Evolutionary conservation across 140 eudicot species (phyloP).

Genomic region (Bidens hawaiensis): DNA sequence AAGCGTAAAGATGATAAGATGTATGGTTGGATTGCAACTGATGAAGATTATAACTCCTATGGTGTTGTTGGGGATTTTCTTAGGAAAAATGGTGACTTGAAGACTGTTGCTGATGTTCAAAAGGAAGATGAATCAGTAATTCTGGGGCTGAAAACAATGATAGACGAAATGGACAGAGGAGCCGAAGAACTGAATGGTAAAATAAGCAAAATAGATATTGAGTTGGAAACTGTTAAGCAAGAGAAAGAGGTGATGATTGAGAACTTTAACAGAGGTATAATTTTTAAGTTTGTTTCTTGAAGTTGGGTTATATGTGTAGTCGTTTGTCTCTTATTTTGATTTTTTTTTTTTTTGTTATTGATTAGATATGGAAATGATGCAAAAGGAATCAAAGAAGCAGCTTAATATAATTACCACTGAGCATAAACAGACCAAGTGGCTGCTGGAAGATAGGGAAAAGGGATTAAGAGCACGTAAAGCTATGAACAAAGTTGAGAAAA

Average conservation of each 20-base stretch:
- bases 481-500: no score
- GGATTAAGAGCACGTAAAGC: constrained; percentile 43
- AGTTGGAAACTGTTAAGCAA: constrained; percentile 31
- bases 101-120: constrained; percentile 51
- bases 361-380: constrained; percentile 47
- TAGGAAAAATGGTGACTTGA: constrained; percentile 58
- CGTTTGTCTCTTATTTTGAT: background rate
- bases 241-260: constrained; percentile 53
- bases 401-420: constrained; percentile 34
- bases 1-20: constrained; percentile 44
- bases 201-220: constrained; percentile 38
- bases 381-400: constrained; percentile 21
- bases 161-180: constrained; percentile 33
- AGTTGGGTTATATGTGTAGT: background rate
- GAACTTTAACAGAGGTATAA: constrained; percentile 46
- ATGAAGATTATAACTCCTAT: constrained; percentile 45
- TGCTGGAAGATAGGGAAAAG: constrained; percentile 47
- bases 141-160: constrained; percentile 23
- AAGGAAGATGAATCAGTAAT: constrained; percentile 39
- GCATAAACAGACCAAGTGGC: constrained; percentile 36
- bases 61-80: constrained; percentile 53
- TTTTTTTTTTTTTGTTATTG: background rate
- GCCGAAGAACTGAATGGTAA: constrained; percentile 43
- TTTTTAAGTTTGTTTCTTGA: background rate
- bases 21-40: constrained; percentile 77